Conservation (phyloP, 768 basidiomycete genomes). For the Mycena olivaceomarginata region DNA sequence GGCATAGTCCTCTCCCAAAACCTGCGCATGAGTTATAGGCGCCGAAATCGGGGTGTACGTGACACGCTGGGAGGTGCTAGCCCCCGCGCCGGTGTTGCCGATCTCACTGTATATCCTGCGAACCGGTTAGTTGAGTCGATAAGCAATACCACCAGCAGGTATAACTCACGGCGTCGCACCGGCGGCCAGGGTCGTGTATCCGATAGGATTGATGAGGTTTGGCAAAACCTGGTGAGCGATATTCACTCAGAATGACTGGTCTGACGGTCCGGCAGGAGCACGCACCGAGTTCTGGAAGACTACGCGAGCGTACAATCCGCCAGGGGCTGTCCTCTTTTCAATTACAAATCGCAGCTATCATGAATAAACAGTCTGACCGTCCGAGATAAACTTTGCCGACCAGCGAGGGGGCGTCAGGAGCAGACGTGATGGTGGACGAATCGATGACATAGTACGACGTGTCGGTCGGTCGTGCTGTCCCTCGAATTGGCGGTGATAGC, state of each 20-base stretch:
- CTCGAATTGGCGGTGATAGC: slow-evolving; percentile 54
- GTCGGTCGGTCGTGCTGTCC: slow-evolving; percentile 44
- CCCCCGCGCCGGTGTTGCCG: slow-evolving; percentile 50
- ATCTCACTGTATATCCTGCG: slow-evolving; percentile 50
- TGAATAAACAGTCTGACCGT: slow-evolving; percentile 24
- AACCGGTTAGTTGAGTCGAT: background rate
- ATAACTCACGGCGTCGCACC: slow-evolving; percentile 48
- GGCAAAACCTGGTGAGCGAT: slow-evolving; percentile 30
- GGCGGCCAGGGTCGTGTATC: slow-evolving; percentile 51
- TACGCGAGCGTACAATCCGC: slow-evolving; percentile 48
- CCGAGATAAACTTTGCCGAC: slow-evolving; percentile 49
- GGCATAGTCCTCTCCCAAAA: slow-evolving; percentile 47
- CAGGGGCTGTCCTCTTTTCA: slow-evolving; percentile 27
- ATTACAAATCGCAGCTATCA: slow-evolving; percentile 11
- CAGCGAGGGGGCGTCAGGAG: slow-evolving; percentile 39
- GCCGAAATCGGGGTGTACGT: slow-evolving; percentile 46
- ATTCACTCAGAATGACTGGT: background rate
- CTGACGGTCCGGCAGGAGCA: too few relatives aligned
- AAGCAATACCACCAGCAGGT: background rate
- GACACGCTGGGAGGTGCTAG: slow-evolving; percentile 47
- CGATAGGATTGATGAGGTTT: slow-evolving; percentile 48
- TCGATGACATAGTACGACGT: slow-evolving; percentile 53
- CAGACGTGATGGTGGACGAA: slow-evolving; percentile 48
- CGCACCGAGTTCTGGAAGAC: slow-evolving; percentile 50
- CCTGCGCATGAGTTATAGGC: slow-evolving; percentile 47